phyloP scores from a whole-genome alignment of 2,329 filamentous ascomycete species.

The Paraphaeosphaeria sporulosa region DNA sequence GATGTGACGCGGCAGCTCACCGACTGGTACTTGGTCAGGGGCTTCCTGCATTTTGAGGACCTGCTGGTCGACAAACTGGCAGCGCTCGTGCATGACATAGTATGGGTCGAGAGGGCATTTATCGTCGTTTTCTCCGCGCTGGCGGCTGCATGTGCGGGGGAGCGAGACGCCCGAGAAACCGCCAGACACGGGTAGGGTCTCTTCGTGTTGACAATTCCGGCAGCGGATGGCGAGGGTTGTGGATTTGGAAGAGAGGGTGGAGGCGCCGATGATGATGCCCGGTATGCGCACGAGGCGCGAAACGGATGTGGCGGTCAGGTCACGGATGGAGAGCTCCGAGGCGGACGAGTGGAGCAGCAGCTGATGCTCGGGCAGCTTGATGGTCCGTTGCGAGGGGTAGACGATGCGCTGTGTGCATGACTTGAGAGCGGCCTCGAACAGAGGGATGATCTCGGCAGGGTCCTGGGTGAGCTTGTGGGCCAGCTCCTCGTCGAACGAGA shows the following conservation, averaged over 20 bases:
- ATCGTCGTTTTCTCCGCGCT: slow-evolving; percentile 71
- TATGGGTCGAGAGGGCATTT: slow-evolving; percentile 94
- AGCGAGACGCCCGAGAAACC: slow-evolving; percentile 89
- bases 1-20: slow-evolving; percentile 93
- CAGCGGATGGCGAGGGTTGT: slow-evolving; percentile 87
- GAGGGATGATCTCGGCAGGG: slow-evolving; percentile 88
- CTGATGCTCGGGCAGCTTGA: slow-evolving; percentile 86
- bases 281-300: slow-evolving; percentile 95
- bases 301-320: slow-evolving; percentile 91
- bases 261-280: slow-evolving; percentile 96
- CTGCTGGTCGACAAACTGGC: slow-evolving; percentile 95
- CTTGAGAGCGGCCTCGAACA: slow-evolving; percentile 92
- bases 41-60: slow-evolving; percentile 98
- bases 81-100: slow-evolving; percentile 93
- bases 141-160: slow-evolving; percentile 77
- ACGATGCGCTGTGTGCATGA: slow-evolving; percentile 94
- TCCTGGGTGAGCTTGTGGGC: slow-evolving; percentile 89
- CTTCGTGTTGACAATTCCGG: slow-evolving; percentile 78
- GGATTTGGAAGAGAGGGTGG: slow-evolving; percentile 95
- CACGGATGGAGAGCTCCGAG: slow-evolving; percentile 89
- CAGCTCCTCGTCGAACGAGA: slow-evolving; percentile 94
- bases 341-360: slow-evolving; percentile 92
- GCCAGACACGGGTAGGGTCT: slow-evolving; percentile 76
- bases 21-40: slow-evolving; percentile 95
- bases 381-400: slow-evolving; percentile 74